Conservation (phyloP, 2,329 filamentous ascomycete genomes). For the Blastomyces gilchristii region DNA sequence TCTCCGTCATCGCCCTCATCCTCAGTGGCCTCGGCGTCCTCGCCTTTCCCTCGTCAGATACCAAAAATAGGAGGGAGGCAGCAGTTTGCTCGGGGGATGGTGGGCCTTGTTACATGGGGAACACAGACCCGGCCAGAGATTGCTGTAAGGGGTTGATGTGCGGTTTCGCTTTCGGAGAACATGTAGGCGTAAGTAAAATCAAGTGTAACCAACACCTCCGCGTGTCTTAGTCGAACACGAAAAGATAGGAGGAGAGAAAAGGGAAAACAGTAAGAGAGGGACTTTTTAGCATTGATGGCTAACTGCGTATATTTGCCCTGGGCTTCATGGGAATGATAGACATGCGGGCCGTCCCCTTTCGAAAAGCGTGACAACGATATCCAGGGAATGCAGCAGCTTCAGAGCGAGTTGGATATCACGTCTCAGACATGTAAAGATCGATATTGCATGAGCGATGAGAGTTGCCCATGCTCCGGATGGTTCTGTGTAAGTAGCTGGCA, state of each 20-base stretch:
- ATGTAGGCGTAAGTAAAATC: too few relatives aligned
- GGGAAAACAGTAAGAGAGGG: too few relatives aligned
- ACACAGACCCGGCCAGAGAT: background rate
- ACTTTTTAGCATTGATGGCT: too few relatives aligned
- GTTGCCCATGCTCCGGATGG: background rate
- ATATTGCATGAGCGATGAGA: background rate
- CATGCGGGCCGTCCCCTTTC: too few relatives aligned
- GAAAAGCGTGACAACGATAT: background rate
- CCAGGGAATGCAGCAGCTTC: background rate
- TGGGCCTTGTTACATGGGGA: background rate
- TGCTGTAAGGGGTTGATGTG: background rate
- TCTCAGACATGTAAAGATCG: background rate
- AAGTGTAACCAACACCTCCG: too few relatives aligned
- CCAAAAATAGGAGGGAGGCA: background rate
- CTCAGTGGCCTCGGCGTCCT: background rate
- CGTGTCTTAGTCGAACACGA: too few relatives aligned
- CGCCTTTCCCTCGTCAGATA: background rate
- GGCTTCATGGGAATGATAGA: too few relatives aligned
- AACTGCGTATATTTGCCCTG: too few relatives aligned
- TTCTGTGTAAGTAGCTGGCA: background rate
- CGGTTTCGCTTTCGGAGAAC: background rate
- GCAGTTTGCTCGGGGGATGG: background rate
- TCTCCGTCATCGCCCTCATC: background rate
- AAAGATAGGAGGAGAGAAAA: too few relatives aligned
- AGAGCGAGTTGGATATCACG: too few relatives aligned